Percentiles rank a stretch among this genome's conserved stretches.
Evolutionary conservation across 2,329 filamentous ascomycete genomes (phyloP).

Genomic region (Metarhizium rileyi): DNA sequence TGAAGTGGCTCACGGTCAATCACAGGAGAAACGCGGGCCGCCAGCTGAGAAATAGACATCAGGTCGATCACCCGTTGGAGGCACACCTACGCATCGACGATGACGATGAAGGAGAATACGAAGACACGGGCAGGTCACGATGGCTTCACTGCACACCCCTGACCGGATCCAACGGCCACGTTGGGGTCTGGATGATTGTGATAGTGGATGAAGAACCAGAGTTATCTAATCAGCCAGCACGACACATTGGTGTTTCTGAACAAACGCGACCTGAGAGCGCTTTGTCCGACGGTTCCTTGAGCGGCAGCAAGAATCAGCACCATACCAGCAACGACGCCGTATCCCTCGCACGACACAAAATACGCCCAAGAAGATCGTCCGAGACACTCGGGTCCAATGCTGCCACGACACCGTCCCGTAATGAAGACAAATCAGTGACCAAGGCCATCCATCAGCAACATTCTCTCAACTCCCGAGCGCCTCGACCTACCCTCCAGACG

Average conservation of each 20-base stretch:
- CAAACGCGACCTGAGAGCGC: background rate
- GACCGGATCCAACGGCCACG: constrained; percentile 51
- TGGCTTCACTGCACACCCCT: constrained; percentile 74
- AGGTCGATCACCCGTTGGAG: constrained; percentile 44
- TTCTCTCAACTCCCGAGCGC: constrained; percentile 4
- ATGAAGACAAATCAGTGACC: constrained; percentile 6
- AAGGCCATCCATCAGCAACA: constrained; percentile 9
- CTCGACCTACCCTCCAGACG: background rate
- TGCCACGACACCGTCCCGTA: background rate
- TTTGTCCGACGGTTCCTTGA: background rate
- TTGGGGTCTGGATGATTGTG: constrained; percentile 72
- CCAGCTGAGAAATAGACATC: constrained; percentile 4
- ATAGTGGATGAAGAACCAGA: constrained; percentile 53
- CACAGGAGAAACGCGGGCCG: constrained; percentile 1
- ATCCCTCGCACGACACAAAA: background rate
- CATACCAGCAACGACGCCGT: background rate
- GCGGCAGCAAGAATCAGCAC: background rate
- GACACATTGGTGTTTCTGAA: background rate
- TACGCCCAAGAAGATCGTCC: constrained; percentile 10
- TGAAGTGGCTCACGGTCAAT: constrained; percentile 23
- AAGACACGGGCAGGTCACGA: constrained; percentile 45
- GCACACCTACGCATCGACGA: constrained; percentile 8
- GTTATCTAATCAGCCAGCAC: background rate
- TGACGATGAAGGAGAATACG: constrained; percentile 6
- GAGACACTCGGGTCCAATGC: constrained; percentile 10